phyloP scores from a whole-genome alignment of 2,329 filamentous ascomycete genomes.

The Karstenula rhodostoma region DNA sequence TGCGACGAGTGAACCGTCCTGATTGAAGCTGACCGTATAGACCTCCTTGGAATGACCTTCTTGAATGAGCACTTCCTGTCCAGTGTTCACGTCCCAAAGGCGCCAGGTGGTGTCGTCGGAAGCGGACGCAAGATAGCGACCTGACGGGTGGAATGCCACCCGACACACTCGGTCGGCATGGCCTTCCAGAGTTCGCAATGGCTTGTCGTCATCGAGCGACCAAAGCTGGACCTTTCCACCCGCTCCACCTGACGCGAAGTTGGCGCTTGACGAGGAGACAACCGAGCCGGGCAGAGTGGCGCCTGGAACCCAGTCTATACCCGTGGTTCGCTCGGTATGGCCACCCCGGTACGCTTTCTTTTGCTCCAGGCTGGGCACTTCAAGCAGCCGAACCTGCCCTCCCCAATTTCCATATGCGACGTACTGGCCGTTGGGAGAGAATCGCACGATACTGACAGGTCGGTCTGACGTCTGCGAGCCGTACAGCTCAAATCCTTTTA shows the following conservation, averaged over 20 bases:
- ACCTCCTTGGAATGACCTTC: conserved; percentile 96
- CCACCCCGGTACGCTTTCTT: conserved; percentile 77
- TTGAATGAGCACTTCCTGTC: conserved; percentile 83
- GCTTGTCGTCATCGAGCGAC: conserved; percentile 87
- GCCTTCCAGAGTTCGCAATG: conserved; percentile 80
- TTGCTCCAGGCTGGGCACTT: conserved; percentile 81
- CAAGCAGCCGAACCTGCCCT: conserved; percentile 84
- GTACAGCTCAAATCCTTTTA: conserved; percentile 87
- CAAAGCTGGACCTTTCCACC: conserved; percentile 89
- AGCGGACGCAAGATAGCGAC: conserved; percentile 87
- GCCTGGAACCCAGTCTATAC: conserved; percentile 87
- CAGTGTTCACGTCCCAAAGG: conserved; percentile 90
- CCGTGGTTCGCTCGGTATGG: conserved; percentile 88
- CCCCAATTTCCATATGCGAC: conserved; percentile 94
- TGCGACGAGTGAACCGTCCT: conserved; percentile 87
- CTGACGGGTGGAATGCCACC: conserved; percentile 93
- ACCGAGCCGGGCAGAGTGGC: conserved; percentile 76
- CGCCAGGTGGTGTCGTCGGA: conserved; percentile 98
- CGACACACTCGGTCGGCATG: conserved; percentile 89
- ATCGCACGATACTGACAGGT: conserved; percentile 89
- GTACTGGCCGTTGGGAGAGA: conserved; percentile 83
- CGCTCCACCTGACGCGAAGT: conserved; percentile 88
- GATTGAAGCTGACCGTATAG: conserved; percentile 88
- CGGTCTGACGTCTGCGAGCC: conserved; percentile 92
- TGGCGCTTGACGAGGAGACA: conserved; percentile 77